Conservation (phyloP, 192 early-diverging fungal genomes). For the Coemansia sp. region DNA sequence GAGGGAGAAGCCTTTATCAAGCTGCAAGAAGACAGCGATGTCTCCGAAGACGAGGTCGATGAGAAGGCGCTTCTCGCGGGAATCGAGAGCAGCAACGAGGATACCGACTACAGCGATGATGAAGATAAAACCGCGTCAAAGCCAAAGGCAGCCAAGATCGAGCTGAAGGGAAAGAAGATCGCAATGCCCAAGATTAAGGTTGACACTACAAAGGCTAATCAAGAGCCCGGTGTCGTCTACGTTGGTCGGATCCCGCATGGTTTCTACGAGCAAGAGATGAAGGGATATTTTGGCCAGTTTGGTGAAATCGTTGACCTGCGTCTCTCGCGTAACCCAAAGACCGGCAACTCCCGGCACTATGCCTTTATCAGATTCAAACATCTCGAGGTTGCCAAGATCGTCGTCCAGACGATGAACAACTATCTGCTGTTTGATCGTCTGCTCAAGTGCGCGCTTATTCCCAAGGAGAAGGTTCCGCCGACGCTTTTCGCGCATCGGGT, state of each 20-base stretch:
- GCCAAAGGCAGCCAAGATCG: constrained; percentile 15
- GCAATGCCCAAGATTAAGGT: constrained; percentile 10
- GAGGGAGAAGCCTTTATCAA: constrained; percentile 19
- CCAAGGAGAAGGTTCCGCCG: constrained; percentile 69
- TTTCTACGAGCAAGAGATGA: constrained; percentile 93
- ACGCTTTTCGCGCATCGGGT: constrained; percentile 64
- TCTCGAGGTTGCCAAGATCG: constrained; percentile 80
- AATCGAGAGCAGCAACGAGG: constrained; percentile 39
- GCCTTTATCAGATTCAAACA: constrained; percentile 90
- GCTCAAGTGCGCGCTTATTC: constrained; percentile 74
- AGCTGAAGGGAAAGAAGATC: constrained; percentile 20
- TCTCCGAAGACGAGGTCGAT: constrained; percentile 25
- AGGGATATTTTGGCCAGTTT: constrained; percentile 89
- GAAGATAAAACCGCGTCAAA: constrained; percentile 23
- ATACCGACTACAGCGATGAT: constrained; percentile 19
- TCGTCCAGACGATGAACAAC: constrained; percentile 96
- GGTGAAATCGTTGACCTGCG: constrained; percentile 75
- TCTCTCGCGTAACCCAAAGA: constrained; percentile 86
- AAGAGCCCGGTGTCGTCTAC: constrained; percentile 69
- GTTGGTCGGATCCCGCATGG: constrained; percentile 92
- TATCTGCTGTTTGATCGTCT: constrained; percentile 80
- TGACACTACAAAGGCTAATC: constrained; percentile 8
- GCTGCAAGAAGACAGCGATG: constrained; percentile 24
- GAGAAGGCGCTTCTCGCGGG: constrained; percentile 45
- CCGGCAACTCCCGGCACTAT: constrained; percentile 89